Percentiles rank a stretch among this genome's conserved stretches.
phyloP scores from a whole-genome alignment of 345 rosid species.

The Schrenkiella parvula region DNA sequence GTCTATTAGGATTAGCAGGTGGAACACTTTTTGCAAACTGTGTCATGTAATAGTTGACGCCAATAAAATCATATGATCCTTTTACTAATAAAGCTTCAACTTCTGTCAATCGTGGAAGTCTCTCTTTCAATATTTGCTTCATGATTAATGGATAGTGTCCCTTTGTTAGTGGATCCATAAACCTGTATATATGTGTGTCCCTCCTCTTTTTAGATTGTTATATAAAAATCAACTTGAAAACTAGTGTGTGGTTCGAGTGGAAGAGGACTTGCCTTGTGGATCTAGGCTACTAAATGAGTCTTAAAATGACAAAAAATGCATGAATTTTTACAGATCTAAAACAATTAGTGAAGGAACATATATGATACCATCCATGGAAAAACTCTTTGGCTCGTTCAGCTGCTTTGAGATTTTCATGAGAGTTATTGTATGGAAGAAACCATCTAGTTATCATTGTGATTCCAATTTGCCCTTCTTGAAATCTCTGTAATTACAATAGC shows the following conservation, averaged over 20 bases:
- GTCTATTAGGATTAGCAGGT: background rate
- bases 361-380: constrained; percentile 27
- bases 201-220: background rate
- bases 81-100: background rate
- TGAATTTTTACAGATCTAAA: too few species aligned
- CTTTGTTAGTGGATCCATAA: constrained; percentile 31
- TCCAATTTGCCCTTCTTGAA: constrained; percentile 38
- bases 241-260: too few species aligned
- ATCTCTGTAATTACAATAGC: background rate
- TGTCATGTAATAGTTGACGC: constrained; percentile 19
- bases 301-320: too few species aligned
- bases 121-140: background rate
- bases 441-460: constrained; percentile 26
- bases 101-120: background rate
- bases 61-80: constrained; percentile 16
- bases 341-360: background rate
- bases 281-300: too few species aligned
- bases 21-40: constrained; percentile 8
- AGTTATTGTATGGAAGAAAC: constrained; percentile 23
- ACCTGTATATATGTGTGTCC: background rate
- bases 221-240: background rate
- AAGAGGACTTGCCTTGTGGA: too few species aligned
- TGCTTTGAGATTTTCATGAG: constrained; percentile 15
- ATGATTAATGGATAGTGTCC: constrained; percentile 36
- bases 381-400: constrained; percentile 31